A percentile compares a stretch with the other conserved stretches of the same genome.
These are phyloP conservation scores for Bipolaris zeicola DNA, from an alignment of 2,329 filamentous ascomycete genomes.

Conservation along the genomic window DNA sequence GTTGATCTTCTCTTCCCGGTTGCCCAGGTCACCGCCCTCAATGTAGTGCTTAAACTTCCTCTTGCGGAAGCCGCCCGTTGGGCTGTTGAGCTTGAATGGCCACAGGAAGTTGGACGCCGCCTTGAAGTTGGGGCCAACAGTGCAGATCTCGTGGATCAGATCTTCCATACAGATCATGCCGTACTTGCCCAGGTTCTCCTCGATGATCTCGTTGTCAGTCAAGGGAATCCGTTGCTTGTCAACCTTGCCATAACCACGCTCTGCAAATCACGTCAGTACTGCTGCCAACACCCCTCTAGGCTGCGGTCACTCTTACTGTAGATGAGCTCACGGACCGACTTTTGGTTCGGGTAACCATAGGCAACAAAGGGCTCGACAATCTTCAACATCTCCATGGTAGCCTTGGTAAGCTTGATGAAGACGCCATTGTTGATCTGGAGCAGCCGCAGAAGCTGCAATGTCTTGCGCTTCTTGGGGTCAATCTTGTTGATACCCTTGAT, in stretches of 20 bases:
- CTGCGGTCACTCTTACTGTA: slow-evolving; percentile 88
- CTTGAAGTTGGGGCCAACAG: slow-evolving; percentile 97
- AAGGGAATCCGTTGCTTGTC: slow-evolving; percentile 97
- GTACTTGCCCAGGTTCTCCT: slow-evolving; percentile 96
- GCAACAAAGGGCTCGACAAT: slow-evolving; percentile 98
- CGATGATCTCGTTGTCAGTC: slow-evolving; percentile 97
- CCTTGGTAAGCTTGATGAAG: slow-evolving; percentile 97
- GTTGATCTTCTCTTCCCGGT: slow-evolving; percentile 99
- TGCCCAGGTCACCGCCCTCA: slow-evolving; percentile 97
- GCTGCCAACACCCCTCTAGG: slow-evolving; percentile 52
- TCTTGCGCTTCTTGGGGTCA: slow-evolving; percentile 99
- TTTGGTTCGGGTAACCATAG: slow-evolving; percentile 99
- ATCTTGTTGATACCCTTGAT: slow-evolving; percentile 99
- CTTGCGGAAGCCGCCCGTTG: slow-evolving; percentile 91
- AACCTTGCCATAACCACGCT: slow-evolving; percentile 95
- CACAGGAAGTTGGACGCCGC: slow-evolving; percentile 99
- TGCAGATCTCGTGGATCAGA: slow-evolving; percentile 96
- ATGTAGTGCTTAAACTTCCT: slow-evolving; percentile 99
- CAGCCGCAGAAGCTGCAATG: slow-evolving; percentile 97
- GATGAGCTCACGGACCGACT: slow-evolving; percentile 97
- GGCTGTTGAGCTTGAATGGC: slow-evolving; percentile 99
- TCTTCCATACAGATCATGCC: slow-evolving; percentile 99
- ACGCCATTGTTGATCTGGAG: slow-evolving; percentile 99
- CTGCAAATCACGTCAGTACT: slow-evolving; percentile 24
- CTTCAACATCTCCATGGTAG: slow-evolving; percentile 95